phyloP scores from a whole-genome alignment of 306 rosid genomes.

The Glycine latifolia region DNA sequence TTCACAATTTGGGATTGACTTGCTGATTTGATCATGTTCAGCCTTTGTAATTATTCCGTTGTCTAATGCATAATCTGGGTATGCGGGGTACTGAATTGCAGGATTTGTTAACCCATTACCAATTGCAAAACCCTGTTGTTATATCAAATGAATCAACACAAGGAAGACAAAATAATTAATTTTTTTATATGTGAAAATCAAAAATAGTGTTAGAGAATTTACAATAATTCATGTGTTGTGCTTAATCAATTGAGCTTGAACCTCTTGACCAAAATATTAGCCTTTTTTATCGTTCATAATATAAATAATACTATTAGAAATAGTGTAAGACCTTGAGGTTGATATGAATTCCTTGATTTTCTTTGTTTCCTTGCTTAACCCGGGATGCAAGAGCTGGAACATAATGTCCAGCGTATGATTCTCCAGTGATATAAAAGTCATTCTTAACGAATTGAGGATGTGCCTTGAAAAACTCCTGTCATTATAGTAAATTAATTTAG shows the following conservation, averaged over 20 bases:
- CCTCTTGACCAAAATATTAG: too few species aligned
- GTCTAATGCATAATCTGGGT: conserved; percentile 73
- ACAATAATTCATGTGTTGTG: too few species aligned
- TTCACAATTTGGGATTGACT: conserved; percentile 62
- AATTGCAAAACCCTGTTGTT: conserved; percentile 83
- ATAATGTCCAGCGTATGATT: conserved; percentile 96
- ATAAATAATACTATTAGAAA: background rate
- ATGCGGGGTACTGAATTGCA: conserved; percentile 73
- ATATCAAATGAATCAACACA: background rate
- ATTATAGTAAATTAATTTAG: background rate
- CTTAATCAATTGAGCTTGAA: background rate
- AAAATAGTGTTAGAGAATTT: too few species aligned
- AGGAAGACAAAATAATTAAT: background rate
- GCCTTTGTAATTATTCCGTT: conserved; percentile 62
- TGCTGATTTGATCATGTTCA: conserved; percentile 52
- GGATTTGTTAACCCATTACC: conserved; percentile 95
- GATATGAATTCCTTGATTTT: conserved; percentile 68
- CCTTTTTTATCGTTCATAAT: too few species aligned
- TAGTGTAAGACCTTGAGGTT: conserved; percentile 69
- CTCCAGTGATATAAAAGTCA: conserved; percentile 93
- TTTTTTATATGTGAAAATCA: too few species aligned
- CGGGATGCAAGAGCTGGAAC: conserved; percentile 87
- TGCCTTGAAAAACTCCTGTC: conserved; percentile 72
- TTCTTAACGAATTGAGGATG: conserved; percentile 72
- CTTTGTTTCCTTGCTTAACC: conserved; percentile 80